Conservation (phyloP, 208 protist species). For the Leishmania amazonensis region DNA sequence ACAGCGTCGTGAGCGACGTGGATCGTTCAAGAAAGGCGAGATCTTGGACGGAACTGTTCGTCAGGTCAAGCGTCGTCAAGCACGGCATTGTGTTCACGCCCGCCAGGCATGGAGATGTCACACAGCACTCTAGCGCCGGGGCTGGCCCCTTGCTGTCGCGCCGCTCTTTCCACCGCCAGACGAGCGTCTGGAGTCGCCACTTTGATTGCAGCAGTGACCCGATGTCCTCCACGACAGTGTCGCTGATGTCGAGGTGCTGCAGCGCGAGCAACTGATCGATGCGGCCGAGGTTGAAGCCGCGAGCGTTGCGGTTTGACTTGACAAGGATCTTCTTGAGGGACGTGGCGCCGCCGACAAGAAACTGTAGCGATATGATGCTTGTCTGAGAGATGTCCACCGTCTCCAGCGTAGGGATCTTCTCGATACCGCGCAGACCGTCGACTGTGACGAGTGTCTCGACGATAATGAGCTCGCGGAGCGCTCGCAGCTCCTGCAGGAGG, state of each 20-base stretch:
- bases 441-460: constrained; percentile 67
- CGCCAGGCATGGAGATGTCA: constrained; percentile 47
- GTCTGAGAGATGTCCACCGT: constrained; percentile 75
- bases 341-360: constrained; percentile 47
- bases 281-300: constrained; percentile 59
- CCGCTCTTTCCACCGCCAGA: constrained; percentile 75
- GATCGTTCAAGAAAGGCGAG: constrained; percentile 49
- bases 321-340: constrained; percentile 41
- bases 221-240: constrained; percentile 77
- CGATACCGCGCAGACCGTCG: constrained; percentile 68
- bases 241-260: constrained; percentile 63
- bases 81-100: constrained; percentile 39
- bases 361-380: constrained; percentile 66
- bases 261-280: constrained; percentile 47
- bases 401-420: constrained; percentile 47
- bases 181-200: constrained; percentile 49
- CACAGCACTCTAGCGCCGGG: constrained; percentile 52
- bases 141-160: constrained; percentile 45
- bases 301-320: constrained; percentile 58
- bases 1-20: constrained; percentile 30
- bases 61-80: constrained; percentile 48
- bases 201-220: constrained; percentile 29
- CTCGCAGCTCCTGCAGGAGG: constrained; percentile 33
- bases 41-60: constrained; percentile 44
- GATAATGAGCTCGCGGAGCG: constrained; percentile 46